Conservation (phyloP, 78 protist species). For the Reticulomyxa filosa region DNA sequence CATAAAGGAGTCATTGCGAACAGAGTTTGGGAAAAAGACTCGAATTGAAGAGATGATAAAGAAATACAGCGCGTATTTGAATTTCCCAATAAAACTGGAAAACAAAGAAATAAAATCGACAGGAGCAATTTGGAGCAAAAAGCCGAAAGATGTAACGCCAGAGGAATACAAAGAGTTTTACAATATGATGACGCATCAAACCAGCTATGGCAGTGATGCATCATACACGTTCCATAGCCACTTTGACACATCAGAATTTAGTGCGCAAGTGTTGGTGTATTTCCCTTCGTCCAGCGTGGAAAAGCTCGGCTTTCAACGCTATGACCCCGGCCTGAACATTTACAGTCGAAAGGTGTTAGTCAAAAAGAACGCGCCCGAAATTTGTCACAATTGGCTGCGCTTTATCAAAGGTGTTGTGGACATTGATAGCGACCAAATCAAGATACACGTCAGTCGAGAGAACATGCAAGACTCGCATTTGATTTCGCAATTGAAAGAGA, state of each 20-base stretch:
- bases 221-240: too few relatives aligned
- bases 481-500: too few relatives aligned
- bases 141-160: conserved; percentile 55
- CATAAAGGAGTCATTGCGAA: too few relatives aligned
- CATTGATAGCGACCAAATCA: too few relatives aligned
- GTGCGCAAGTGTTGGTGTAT: conserved; percentile 69
- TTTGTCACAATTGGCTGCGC: too few relatives aligned
- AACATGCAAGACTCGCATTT: too few relatives aligned
- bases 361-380: too few relatives aligned
- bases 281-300: conserved; percentile 77
- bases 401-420: too few relatives aligned
- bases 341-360: too few relatives aligned
- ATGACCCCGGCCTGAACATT: conserved; percentile 52
- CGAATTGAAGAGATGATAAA: conserved; percentile 31
- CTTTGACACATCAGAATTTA: conserved; percentile 65
- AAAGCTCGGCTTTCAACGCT: conserved; percentile 39
- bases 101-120: conserved; percentile 69
- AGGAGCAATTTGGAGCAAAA: conserved; percentile 91
- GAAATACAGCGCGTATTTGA: conserved; percentile 68
- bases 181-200: conserved; percentile 54
- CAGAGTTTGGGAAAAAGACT: too few relatives aligned
- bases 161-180: conserved; percentile 55
- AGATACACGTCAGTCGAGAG: too few relatives aligned
- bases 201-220: conserved; percentile 41
- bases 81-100: conserved; percentile 85